Percentiles rank a stretch among this genome's conserved stretches.
These are phyloP conservation scores for Chrysoporthe puriensis DNA, from an alignment of 2,329 filamentous ascomycete species.

Conservation along the genomic window DNA sequence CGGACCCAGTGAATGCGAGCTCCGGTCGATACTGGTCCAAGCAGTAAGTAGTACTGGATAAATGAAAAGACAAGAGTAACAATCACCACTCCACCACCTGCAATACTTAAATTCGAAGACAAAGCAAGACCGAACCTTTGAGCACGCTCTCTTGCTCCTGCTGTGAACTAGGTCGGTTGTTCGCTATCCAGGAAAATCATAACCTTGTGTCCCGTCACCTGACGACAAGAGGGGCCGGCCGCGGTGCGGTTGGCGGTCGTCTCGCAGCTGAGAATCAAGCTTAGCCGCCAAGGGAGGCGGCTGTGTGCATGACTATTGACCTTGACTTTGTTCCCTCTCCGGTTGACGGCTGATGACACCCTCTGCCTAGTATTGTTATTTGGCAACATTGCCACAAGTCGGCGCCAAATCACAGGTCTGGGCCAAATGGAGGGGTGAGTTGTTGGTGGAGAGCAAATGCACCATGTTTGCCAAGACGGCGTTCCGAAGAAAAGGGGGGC, in stretches of 20 bases:
- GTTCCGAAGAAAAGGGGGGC: not conserved
- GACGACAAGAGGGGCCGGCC: constrained; percentile 1
- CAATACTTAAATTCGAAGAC: constrained; percentile 19
- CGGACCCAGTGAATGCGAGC: not conserved
- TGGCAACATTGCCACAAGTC: not conserved
- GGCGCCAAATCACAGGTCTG: not conserved
- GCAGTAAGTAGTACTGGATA: not conserved
- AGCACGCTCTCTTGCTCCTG: not conserved
- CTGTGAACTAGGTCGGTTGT: not conserved
- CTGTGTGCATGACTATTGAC: constrained; percentile 5
- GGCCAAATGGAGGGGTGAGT: not conserved
- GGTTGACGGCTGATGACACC: not conserved
- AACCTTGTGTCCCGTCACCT: not conserved
- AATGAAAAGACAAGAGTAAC: constrained; percentile 12
- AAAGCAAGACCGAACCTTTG: not conserved
- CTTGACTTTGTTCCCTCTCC: not conserved
- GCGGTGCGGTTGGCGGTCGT: not conserved
- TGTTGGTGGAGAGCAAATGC: constrained; percentile 5
- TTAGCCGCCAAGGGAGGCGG: constrained; percentile 2
- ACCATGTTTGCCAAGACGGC: not conserved
- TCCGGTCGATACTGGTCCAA: not conserved
- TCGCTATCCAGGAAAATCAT: not conserved
- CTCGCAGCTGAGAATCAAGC: constrained; percentile 5
- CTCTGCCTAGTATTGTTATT: not conserved
- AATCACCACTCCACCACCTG: constrained; percentile 24